Evolutionary conservation across 116 monocot genomes (phyloP).

Genomic region (Phalaenopsis hybrid): DNA sequence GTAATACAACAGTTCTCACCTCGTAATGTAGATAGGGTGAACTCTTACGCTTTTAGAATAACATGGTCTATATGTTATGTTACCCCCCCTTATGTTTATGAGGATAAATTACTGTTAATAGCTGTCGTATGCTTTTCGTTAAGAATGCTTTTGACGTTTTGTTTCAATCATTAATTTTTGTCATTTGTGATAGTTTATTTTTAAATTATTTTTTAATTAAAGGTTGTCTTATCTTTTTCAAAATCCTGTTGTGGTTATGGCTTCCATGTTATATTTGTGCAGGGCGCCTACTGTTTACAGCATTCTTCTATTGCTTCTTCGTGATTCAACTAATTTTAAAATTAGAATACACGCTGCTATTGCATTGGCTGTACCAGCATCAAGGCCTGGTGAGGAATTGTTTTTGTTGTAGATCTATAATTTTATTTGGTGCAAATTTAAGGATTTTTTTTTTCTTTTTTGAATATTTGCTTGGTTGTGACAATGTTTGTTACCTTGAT

Average conservation of each 20-base stretch:
- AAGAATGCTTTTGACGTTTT: neutral
- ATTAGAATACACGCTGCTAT: constrained; percentile 95
- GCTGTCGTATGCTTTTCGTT: neutral
- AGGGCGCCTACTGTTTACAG: constrained; percentile 92
- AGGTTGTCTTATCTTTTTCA: neutral
- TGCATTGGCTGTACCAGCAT: constrained; percentile 81
- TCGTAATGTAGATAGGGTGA: no score
- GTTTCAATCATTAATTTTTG: neutral
- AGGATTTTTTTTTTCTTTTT: neutral
- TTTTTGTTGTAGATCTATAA: neutral
- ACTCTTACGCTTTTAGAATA: no score
- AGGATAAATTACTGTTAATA: neutral
- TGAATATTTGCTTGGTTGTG: neutral
- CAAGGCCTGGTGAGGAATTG: constrained; percentile 54
- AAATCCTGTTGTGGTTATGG: neutral
- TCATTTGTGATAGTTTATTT: neutral
- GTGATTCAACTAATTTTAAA: constrained; percentile 95
- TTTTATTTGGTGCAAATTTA: neutral
- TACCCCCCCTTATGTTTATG: neutral
- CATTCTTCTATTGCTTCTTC: constrained; percentile 82
- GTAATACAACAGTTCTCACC: no score
- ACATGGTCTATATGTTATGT: neutral
- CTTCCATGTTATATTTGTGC: constrained; percentile 5
- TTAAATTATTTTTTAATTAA: neutral
- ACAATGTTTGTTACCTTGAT: neutral